Conservation (phyloP, 169 alveolate species). For the Eimeria sp. region DNA sequence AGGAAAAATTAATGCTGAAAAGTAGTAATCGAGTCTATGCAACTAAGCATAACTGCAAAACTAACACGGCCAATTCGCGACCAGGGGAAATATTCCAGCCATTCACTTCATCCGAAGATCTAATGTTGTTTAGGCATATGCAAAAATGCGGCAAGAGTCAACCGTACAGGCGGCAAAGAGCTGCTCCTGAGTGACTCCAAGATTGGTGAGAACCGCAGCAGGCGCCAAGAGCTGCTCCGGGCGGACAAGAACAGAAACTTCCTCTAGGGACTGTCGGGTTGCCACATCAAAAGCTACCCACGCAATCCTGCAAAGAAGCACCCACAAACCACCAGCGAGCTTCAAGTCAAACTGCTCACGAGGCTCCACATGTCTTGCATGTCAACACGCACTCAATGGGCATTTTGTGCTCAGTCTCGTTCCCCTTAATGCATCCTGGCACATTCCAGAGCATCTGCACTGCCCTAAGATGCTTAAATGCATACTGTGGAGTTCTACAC, state of each 20-base stretch:
- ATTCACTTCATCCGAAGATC: not conserved
- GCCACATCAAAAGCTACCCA: slow-evolving; percentile 61
- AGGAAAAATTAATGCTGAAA: not conserved
- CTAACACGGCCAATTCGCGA: not conserved
- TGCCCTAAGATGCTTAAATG: not conserved
- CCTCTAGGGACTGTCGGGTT: slow-evolving; percentile 52
- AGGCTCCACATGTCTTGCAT: not conserved
- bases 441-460: not conserved
- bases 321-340: not conserved
- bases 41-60: not conserved
- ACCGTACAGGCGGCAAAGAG: slow-evolving; percentile 61
- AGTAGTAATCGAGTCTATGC: not conserved
- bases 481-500: not conserved
- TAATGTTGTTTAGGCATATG: not conserved
- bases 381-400: not conserved
- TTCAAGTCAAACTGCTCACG: not conserved
- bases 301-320: slow-evolving; percentile 39
- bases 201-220: slow-evolving; percentile 29
- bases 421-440: not conserved
- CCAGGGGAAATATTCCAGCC: not conserved
- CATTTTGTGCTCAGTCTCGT: not conserved
- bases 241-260: slow-evolving; percentile 35
- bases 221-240: slow-evolving; percentile 74
- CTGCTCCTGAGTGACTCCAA: slow-evolving; percentile 65
- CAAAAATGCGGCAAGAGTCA: not conserved